A percentile compares a stretch with the other conserved stretches of the same genome.
Conservation (phyloP, 176 grass and related monocot genomes). For the Dendrocalamus sinicus region DNA sequence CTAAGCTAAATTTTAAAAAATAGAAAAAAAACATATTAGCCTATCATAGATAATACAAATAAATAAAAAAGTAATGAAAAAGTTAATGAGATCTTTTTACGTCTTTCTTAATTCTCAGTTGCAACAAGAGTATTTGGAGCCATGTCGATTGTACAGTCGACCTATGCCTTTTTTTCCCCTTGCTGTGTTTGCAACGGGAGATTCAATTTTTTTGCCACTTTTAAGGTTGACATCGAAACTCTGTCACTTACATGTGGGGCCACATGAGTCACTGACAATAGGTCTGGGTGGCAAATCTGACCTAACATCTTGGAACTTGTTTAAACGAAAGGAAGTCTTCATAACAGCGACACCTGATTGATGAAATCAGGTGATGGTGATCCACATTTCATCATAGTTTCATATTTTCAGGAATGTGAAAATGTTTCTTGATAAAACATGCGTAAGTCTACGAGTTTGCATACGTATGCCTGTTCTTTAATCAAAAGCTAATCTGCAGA, state of each 20-base stretch:
- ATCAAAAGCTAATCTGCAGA: slow-evolving; percentile 40
- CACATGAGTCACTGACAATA: too few relatives aligned
- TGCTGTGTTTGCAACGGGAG: slow-evolving; percentile 20
- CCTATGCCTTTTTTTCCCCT: neutral
- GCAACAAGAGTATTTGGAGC: slow-evolving; percentile 37
- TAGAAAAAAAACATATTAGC: too few relatives aligned
- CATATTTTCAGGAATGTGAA: neutral
- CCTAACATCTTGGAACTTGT: slow-evolving; percentile 35
- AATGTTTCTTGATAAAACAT: slow-evolving; percentile 6
- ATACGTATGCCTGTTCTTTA: slow-evolving; percentile 26
- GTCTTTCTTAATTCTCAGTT: neutral
- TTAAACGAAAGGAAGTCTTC: slow-evolving; percentile 36
- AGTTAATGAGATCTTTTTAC: slow-evolving; percentile 29
- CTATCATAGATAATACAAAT: too few relatives aligned
- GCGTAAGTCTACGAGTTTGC: neutral
- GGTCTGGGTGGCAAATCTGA: too few relatives aligned
- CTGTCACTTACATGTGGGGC: too few relatives aligned
- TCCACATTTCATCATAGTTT: neutral
- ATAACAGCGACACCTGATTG: slow-evolving; percentile 18
- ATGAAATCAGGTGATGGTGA: slow-evolving; percentile 11
- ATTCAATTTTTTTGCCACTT: too few relatives aligned
- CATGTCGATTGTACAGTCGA: slow-evolving; percentile 22
- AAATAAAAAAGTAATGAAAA: too few relatives aligned
- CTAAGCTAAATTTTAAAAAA: too few relatives aligned
- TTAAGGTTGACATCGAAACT: too few relatives aligned